These are phyloP conservation scores for Bipolaris sorokiniana DNA, from an alignment of 2,329 filamentous ascomycete species.

Conservation along the genomic window DNA sequence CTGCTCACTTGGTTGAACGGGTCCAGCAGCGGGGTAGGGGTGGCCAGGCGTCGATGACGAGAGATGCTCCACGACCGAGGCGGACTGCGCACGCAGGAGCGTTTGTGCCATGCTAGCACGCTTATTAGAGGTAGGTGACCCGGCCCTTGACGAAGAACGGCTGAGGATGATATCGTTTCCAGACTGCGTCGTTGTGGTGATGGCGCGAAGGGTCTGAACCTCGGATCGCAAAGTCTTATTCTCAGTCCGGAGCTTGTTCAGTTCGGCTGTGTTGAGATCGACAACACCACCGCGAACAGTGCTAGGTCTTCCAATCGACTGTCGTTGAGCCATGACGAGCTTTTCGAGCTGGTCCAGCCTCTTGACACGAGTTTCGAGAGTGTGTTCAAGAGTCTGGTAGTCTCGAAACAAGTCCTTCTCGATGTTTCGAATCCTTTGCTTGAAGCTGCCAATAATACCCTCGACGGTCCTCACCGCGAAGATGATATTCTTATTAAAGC, in stretches of 20 bases:
- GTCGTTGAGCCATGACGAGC: slow-evolving; percentile 60
- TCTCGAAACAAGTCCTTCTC: slow-evolving; percentile 91
- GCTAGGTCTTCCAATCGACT: slow-evolving; percentile 47
- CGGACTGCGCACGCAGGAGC: slow-evolving; percentile 62
- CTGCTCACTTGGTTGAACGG: slow-evolving; percentile 64
- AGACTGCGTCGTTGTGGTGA: slow-evolving; percentile 37
- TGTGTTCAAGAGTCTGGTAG: slow-evolving; percentile 83
- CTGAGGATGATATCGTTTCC: slow-evolving; percentile 31
- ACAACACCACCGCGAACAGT: slow-evolving; percentile 49
- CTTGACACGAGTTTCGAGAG: slow-evolving; percentile 78
- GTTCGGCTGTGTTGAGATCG: slow-evolving; percentile 57
- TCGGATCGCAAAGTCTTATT: slow-evolving; percentile 67
- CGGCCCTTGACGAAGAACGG: slow-evolving; percentile 36
- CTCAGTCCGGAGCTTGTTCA: slow-evolving; percentile 64
- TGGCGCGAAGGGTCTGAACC: slow-evolving; percentile 67
- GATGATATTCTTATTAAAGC: slow-evolving; percentile 88
- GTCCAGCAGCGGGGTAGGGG: slow-evolving; percentile 44
- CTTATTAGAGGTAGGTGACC: slow-evolving; percentile 45
- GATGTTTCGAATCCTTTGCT: slow-evolving; percentile 78
- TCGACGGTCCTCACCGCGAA: slow-evolving; percentile 88
- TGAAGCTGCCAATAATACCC: slow-evolving; percentile 76
- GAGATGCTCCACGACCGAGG: slow-evolving; percentile 56
- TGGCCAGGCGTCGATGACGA: slow-evolving; percentile 36
- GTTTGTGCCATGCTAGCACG: slow-evolving; percentile 57
- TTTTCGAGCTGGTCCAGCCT: slow-evolving; percentile 87